A percentile compares a stretch with the other conserved stretches of the same genome.
phyloP scores from a whole-genome alignment of 495 filamentous ascomycete genomes.

The Aspergillus saccharolyticus region DNA sequence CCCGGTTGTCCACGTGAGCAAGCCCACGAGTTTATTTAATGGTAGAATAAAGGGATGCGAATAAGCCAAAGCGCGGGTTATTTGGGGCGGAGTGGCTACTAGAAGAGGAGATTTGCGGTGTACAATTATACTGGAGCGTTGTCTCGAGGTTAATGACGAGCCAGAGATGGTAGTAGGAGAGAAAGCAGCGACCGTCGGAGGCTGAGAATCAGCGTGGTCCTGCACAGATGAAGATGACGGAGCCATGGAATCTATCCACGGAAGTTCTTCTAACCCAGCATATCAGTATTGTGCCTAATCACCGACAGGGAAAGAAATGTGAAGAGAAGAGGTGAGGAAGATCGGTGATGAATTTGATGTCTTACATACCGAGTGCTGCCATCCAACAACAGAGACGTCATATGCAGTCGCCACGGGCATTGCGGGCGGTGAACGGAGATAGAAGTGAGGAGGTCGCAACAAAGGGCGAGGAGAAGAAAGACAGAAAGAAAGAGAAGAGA shows the following conservation, averaged over 20 bases:
- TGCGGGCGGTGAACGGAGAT: slow-evolving; percentile 21
- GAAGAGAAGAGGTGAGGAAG: slow-evolving; percentile 1
- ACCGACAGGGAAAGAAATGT: background rate
- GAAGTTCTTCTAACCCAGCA: slow-evolving; percentile 47
- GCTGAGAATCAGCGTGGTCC: slow-evolving; percentile 45
- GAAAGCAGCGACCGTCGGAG: slow-evolving; percentile 79
- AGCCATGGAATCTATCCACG: slow-evolving; percentile 61
- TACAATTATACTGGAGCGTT: slow-evolving; percentile 85
- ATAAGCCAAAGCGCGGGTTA: slow-evolving; percentile 88
- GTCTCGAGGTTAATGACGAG: slow-evolving; percentile 62
- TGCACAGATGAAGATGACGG: slow-evolving; percentile 35
- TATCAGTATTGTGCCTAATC: slow-evolving; percentile 14
- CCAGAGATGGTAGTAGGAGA: slow-evolving; percentile 72
- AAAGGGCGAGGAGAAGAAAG: slow-evolving; percentile 4
- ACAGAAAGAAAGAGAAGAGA: slow-evolving; percentile 9
- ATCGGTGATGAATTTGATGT: slow-evolving; percentile 5
- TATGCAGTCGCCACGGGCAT: slow-evolving; percentile 28
- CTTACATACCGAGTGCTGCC: slow-evolving; percentile 55
- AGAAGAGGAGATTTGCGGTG: slow-evolving; percentile 94
- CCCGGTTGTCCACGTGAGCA: slow-evolving; percentile 87
- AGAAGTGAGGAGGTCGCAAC: slow-evolving; percentile 2
- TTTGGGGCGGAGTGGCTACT: slow-evolving; percentile 85
- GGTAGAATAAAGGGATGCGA: slow-evolving; percentile 89
- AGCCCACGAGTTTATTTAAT: slow-evolving; percentile 72
- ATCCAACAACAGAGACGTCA: slow-evolving; percentile 54